phyloP scores from a whole-genome alignment of 805 yeast genomes.

The Hanseniaspora hatyaiensis region DNA sequence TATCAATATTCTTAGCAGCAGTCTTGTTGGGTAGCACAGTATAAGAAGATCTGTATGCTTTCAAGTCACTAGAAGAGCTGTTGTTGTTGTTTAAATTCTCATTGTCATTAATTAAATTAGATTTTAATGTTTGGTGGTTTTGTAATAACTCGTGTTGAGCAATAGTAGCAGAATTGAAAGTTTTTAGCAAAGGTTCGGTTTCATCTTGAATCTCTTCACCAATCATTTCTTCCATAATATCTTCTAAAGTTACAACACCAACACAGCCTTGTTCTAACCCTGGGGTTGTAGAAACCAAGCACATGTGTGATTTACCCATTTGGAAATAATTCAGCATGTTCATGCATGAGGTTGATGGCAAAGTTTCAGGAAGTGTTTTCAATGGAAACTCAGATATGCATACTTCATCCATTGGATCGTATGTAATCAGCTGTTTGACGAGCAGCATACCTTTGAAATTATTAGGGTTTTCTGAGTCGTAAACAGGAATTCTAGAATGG shows the following conservation, averaged over 20 bases:
- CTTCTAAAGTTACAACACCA: conserved; percentile 89
- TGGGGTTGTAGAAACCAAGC: conserved; percentile 74
- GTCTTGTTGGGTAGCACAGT: conserved; percentile 10
- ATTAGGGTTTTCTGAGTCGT: conserved; percentile 74
- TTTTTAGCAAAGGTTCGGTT: conserved; percentile 79
- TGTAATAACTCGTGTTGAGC: neutral
- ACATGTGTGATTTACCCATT: conserved; percentile 97
- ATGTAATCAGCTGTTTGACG: conserved; percentile 82
- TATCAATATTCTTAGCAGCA: neutral
- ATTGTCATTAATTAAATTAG: neutral
- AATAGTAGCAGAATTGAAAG: neutral
- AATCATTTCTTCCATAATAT: conserved; percentile 93
- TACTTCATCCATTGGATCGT: conserved; percentile 90
- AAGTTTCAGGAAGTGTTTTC: conserved; percentile 92
- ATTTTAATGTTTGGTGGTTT: neutral
- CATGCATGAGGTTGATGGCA: conserved; percentile 80
- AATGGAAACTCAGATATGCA: conserved; percentile 89
- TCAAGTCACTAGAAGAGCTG: neutral
- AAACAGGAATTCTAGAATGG: conserved; percentile 87
- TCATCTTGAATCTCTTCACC: conserved; percentile 98
- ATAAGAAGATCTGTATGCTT: conserved; percentile 11
- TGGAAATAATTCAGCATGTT: conserved; percentile 92
- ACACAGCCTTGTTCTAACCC: conserved; percentile 75
- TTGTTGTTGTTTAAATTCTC: neutral
- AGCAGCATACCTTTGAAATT: conserved; percentile 92